Conservation (phyloP, 2,329 filamentous ascomycete genomes). For the Stromatinia cepivora region DNA sequence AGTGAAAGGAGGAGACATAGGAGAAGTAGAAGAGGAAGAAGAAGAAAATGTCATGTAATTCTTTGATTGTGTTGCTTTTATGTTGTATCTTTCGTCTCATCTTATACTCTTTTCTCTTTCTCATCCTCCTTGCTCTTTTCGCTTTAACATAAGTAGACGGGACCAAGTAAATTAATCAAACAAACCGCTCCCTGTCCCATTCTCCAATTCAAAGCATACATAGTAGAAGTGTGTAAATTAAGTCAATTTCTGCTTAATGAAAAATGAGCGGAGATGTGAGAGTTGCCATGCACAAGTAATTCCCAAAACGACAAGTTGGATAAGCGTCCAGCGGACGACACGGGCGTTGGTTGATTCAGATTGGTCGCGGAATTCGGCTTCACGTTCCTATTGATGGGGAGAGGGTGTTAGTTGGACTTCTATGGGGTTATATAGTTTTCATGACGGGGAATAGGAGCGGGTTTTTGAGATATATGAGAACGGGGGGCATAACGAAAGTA, state of each 20-base stretch:
- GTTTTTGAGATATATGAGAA: neutral
- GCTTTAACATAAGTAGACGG: no score
- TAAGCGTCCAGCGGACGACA: slow-evolving; percentile 89
- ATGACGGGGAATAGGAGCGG: neutral
- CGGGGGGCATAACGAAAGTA: neutral
- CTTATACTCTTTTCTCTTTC: neutral
- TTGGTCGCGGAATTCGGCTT: slow-evolving; percentile 97
- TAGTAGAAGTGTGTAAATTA: slow-evolving; percentile 47
- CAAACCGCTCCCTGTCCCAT: slow-evolving; percentile 7
- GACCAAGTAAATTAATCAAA: no score
- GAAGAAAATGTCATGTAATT: neutral
- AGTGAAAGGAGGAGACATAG: neutral
- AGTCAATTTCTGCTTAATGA: slow-evolving; percentile 99
- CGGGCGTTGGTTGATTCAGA: slow-evolving; percentile 90
- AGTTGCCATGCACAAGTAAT: slow-evolving; percentile 96
- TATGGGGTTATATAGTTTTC: no score
- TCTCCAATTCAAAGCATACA: slow-evolving; percentile 9
- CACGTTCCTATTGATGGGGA: slow-evolving; percentile 69
- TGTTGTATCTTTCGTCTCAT: neutral
- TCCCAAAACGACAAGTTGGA: slow-evolving; percentile 82
- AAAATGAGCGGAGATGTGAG: slow-evolving; percentile 92
- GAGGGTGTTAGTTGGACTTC: neutral
- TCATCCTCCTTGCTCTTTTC: no score
- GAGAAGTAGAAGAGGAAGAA: neutral
- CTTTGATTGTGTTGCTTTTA: slow-evolving; percentile 15